Percentiles rank a stretch among this genome's conserved stretches.
phyloP scores from a whole-genome alignment of 208 protist genomes.

The Trichomonas vaginalis region DNA sequence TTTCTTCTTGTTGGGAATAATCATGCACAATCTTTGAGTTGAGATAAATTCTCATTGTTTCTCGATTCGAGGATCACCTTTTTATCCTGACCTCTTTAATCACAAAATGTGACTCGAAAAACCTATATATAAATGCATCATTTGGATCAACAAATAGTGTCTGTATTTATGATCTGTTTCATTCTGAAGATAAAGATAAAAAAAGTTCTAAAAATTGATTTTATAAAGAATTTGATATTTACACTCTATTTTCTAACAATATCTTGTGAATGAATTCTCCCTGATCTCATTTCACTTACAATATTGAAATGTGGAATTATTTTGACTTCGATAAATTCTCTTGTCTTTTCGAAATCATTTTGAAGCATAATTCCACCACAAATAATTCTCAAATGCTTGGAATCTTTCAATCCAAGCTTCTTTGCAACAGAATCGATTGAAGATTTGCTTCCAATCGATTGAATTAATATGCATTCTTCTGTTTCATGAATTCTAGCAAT shows the following conservation, averaged over 20 bases:
- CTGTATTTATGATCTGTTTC: no score
- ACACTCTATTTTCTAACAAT: not conserved
- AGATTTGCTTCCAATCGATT: not conserved
- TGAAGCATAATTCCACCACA: not conserved
- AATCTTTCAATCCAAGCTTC: not conserved
- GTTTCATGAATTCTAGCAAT: not conserved
- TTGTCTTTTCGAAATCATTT: not conserved
- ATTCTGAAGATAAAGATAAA: not conserved
- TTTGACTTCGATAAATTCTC: not conserved
- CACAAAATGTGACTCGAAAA: no score
- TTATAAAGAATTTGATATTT: not conserved
- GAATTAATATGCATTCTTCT: not conserved
- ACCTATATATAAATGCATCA: no score
- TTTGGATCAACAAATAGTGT: no score
- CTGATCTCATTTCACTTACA: not conserved
- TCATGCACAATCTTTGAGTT: no score
- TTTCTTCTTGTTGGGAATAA: no score
- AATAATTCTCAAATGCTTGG: not conserved
- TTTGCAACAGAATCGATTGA: not conserved
- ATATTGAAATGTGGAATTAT: not conserved
- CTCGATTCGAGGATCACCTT: no score
- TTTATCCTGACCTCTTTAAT: no score
- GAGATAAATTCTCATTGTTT: no score
- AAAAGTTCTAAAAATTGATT: not conserved
- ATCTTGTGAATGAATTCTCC: not conserved